phyloP scores from a whole-genome alignment of 805 yeast genomes.

The Yarrowia sp. region DNA sequence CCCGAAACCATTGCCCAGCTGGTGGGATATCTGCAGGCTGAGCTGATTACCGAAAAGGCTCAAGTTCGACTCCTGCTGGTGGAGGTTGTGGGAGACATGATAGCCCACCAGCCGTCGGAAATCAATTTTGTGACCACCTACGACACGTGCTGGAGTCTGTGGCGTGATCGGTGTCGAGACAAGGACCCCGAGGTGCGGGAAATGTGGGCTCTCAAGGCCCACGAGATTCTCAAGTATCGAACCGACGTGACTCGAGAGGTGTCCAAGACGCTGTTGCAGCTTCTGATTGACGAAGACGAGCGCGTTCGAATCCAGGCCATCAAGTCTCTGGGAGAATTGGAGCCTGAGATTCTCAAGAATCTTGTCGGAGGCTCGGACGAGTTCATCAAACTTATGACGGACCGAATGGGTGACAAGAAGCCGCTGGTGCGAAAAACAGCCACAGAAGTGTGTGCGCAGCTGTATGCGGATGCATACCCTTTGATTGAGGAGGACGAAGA shows the following conservation, averaged over 20 bases:
- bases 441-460: conserved; percentile 50
- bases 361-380: conserved; percentile 37
- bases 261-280: conserved; percentile 50
- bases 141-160: conserved; percentile 58
- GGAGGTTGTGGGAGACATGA: conserved; percentile 63
- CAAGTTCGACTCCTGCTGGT: conserved; percentile 65
- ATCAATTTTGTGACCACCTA: conserved; percentile 58
- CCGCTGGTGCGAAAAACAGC: conserved; percentile 59
- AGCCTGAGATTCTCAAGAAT: conserved; percentile 46
- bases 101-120: conserved; percentile 48
- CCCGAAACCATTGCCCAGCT: conserved; percentile 74
- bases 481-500: conserved; percentile 39
- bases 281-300: conserved; percentile 72
- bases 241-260: conserved; percentile 38
- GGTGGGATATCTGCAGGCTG: conserved; percentile 76
- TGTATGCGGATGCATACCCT: conserved; percentile 45
- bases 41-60: conserved; percentile 62
- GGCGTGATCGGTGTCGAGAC: conserved; percentile 77
- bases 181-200: conserved; percentile 59
- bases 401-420: conserved; percentile 69
- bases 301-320: conserved; percentile 65
- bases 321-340: conserved; percentile 44
- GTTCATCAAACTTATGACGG: conserved; percentile 44
- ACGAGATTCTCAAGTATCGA: conserved; percentile 46
- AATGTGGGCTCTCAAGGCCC: conserved; percentile 63